Evolutionary conservation across 805 yeast species (phyloP), one percentile per base, ranked within the genome.

Genomic region (Myxozyma melibiosi): DNA sequence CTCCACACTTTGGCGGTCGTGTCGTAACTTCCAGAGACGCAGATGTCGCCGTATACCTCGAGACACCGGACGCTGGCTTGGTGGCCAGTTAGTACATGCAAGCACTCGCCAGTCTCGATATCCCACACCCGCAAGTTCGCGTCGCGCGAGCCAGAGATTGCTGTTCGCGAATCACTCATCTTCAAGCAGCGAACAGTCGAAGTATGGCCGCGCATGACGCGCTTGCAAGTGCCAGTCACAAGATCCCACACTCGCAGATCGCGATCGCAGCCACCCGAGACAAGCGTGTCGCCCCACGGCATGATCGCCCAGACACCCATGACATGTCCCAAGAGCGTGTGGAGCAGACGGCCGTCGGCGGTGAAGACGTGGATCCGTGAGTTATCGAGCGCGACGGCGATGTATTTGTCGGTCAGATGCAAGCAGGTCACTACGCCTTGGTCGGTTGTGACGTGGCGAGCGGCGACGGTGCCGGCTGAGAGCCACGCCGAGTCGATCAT

Each of bases 291-390:
- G 41, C 96, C 97, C 73, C 86, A 90, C 1, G 96, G 89, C 41
- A 91, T 86, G 58, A 94, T 85, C 30, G 96, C 91, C 97, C 98
- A 92, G 13, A 94, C 96, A 39, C 98, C 99, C 78, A 90, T 96
- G 50, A 94, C 90, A 70, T 94, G 99, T 4, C 99, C 99, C 73
- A 89, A 90, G 68, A 92, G 96, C 0, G 97, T 90, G 61, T 97
- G 78, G n/a, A 91, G 65, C 48, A 74, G 66, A 44, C 69, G 63
- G 34, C 79, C 78, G 57, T 71, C 74, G 48, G 66, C 68, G 35
- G 71, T 64, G 63, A 78, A 74, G 25, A 77, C 74, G 50, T 74
- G 75, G 34, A 80, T 67, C 22, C 74, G 67, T 27, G 79, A 72
- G 55, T 74, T 71, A 63, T 77, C 80, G 63, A 79, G 73, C 1